These are phyloP conservation scores for Phyllachora maydis DNA, from an alignment of 2,329 filamentous ascomycete genomes.

Conservation along the genomic window DNA sequence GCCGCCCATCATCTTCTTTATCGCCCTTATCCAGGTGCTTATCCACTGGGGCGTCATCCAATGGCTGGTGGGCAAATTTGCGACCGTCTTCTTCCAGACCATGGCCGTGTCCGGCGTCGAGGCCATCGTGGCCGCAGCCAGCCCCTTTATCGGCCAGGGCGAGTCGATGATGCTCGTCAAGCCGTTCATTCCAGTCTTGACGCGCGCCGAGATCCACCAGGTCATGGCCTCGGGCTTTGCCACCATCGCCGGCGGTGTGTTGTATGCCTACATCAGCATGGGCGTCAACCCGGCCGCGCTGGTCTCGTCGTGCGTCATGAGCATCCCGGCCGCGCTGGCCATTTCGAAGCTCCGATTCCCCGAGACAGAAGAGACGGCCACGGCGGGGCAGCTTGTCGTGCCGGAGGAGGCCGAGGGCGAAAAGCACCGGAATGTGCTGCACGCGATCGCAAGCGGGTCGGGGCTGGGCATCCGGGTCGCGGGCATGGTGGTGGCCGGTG, in stretches of 20 bases:
- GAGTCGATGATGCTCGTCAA: slow-evolving; percentile 86
- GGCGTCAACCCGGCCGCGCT: slow-evolving; percentile 71
- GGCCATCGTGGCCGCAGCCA: slow-evolving; percentile 82
- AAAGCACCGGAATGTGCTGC: slow-evolving; percentile 58
- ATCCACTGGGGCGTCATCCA: slow-evolving; percentile 68
- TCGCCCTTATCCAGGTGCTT: slow-evolving; percentile 71
- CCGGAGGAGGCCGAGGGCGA: slow-evolving; percentile 64
- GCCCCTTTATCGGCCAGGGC: slow-evolving; percentile 85
- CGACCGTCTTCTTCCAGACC: slow-evolving; percentile 78
- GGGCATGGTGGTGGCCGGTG: slow-evolving; percentile 57
- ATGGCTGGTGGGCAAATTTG: slow-evolving; percentile 79
- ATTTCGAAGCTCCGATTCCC: slow-evolving; percentile 81
- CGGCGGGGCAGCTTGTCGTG: slow-evolving; percentile 60
- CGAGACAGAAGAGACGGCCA: slow-evolving; percentile 71
- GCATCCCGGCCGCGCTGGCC: slow-evolving; percentile 75
- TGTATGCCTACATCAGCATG: slow-evolving; percentile 70
- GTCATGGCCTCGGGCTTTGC: slow-evolving; percentile 86
- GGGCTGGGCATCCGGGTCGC: slow-evolving; percentile 78
- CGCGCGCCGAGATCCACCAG: slow-evolving; percentile 74
- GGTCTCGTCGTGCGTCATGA: slow-evolving; percentile 88
- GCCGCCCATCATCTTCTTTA: slow-evolving; percentile 93
- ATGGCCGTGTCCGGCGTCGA: slow-evolving; percentile 78
- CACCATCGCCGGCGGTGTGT: slow-evolving; percentile 73
- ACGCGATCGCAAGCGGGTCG: slow-evolving; percentile 68
- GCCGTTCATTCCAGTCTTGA: slow-evolving; percentile 71